Conservation (phyloP, 179 eudicot species). For the Carnegiea gigantea region DNA sequence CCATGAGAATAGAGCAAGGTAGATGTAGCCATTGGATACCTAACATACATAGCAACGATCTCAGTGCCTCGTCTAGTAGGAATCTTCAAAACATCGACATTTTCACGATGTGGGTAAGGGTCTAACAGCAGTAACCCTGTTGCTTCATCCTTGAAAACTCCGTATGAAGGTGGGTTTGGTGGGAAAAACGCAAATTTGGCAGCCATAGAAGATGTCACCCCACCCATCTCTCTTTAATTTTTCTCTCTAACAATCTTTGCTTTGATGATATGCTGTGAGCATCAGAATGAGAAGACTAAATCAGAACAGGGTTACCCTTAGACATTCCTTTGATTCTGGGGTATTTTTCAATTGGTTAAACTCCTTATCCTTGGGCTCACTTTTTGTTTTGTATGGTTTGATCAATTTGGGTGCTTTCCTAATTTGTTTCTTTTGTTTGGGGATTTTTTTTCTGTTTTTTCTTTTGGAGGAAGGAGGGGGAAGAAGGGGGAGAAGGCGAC, state of each 20-base stretch:
- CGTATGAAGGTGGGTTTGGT: slow-evolving; percentile 70
- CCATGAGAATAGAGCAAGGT: slow-evolving; percentile 91
- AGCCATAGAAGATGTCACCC: slow-evolving; percentile 84
- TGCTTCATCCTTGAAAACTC: slow-evolving; percentile 42
- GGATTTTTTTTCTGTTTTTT: not conserved
- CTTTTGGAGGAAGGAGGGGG: not conserved
- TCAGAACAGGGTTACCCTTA: slow-evolving; percentile 21
- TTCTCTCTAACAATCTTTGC: slow-evolving; percentile 2
- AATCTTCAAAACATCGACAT: slow-evolving; percentile 76
- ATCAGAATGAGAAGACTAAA: slow-evolving; percentile 8
- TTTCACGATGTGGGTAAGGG: slow-evolving; percentile 78
- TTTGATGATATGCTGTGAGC: not conserved
- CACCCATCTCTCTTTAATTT: slow-evolving; percentile 46
- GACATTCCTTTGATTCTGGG: slow-evolving; percentile 18
- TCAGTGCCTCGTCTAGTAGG: slow-evolving; percentile 66
- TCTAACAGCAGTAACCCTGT: slow-evolving; percentile 49
- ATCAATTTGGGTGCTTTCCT: not conserved
- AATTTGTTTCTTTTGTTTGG: not conserved
- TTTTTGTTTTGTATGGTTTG: not conserved
- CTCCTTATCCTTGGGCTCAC: not conserved
- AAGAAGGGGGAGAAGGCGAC: not conserved
- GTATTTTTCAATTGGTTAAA: not conserved
- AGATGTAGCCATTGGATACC: slow-evolving; percentile 81
- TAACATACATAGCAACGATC: slow-evolving; percentile 70
- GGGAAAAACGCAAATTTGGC: slow-evolving; percentile 81